phyloP scores from a whole-genome alignment of 2,329 filamentous ascomycete genomes.

The Hymenoscyphus fructigenus region DNA sequence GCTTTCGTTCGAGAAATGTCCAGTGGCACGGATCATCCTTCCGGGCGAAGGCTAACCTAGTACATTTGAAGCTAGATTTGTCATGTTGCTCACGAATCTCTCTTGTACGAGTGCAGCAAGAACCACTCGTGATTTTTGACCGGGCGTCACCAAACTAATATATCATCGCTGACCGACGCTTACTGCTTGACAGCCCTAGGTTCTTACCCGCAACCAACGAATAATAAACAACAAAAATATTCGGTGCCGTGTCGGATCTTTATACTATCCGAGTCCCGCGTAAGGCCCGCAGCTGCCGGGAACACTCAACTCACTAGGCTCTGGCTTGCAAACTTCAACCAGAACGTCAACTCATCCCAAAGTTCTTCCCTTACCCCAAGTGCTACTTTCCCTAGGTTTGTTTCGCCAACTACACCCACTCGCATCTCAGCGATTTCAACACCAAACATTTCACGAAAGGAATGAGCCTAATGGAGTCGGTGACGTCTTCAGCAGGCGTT shows the following conservation, averaged over 20 bases:
- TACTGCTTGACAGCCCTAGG: not conserved
- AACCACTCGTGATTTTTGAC: not conserved
- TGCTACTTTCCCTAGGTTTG: not conserved
- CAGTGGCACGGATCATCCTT: too few species aligned
- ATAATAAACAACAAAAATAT: not conserved
- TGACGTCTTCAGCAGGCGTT: not conserved
- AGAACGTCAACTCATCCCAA: not conserved
- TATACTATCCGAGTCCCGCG: not conserved
- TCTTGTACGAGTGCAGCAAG: not conserved
- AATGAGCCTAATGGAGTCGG: not conserved
- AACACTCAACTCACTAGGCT: not conserved
- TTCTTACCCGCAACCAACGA: not conserved
- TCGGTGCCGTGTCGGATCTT: not conserved
- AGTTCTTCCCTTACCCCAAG: not conserved
- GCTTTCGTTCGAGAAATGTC: too few species aligned
- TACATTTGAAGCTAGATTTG: not conserved
- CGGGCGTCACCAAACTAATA: not conserved
- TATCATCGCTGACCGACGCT: slow-evolving; percentile 1
- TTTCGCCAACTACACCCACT: not conserved
- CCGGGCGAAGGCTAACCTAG: not conserved
- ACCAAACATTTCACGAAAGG: not conserved
- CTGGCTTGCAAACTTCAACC: not conserved
- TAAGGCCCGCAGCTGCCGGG: not conserved
- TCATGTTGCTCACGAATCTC: not conserved
- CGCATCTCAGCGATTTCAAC: not conserved